Base-by-base conservation (phyloP, 2,329 filamentous ascomycete species). In the Xylariaceae sp. region DNA sequence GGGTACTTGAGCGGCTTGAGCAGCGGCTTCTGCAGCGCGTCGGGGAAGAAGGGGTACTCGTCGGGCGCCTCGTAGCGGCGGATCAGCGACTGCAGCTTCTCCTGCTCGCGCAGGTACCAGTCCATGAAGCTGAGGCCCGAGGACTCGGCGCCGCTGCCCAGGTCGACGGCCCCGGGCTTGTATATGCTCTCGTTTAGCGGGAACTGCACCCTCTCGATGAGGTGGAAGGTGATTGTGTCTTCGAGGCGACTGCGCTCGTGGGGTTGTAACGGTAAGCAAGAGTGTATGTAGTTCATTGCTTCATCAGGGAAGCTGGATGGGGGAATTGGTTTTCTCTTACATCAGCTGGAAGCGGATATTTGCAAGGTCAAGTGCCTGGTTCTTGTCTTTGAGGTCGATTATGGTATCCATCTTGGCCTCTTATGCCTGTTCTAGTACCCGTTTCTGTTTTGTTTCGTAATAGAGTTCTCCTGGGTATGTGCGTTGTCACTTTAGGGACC, bases 161-260 rank as follows among this genome's bases (percentile, higher is more conserved):
- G 83, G 21, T 76, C 69, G 31, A 97, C 74, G n/a, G 85, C 86
- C 44, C 84, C 85, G 6, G 88, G 76, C 9, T 69, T 64, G 68
- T 98, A 98, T 64, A 97, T 89, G 55, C 81, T 87, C 59, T 76
- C 71, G 68, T 96, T 97, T 50, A 94, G 75, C 3, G 90, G 88
- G 64, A 97, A 98, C 63, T 98, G 92, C n/a, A 90, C 90, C 28
- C 92, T 83, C 68, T 98, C 92, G 58, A 97, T 97, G 27, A 98
- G 73, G 65, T 95, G 85, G 66, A 94, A 96, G 51, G 87, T 94
- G 59, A 98, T 97, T 46, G 90, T 97, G 60, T 98, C 92, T 69
- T 98, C 92, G 13, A 97, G 76, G 14, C 92, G 92, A 58, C 92
- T 98, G 21, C 11, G 24, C 14, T 17, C 4, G 17, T 13, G 21